These are phyloP conservation scores for Choiromyces venosus DNA, from an alignment of 495 filamentous ascomycete genomes.

Conservation along the genomic window DNA sequence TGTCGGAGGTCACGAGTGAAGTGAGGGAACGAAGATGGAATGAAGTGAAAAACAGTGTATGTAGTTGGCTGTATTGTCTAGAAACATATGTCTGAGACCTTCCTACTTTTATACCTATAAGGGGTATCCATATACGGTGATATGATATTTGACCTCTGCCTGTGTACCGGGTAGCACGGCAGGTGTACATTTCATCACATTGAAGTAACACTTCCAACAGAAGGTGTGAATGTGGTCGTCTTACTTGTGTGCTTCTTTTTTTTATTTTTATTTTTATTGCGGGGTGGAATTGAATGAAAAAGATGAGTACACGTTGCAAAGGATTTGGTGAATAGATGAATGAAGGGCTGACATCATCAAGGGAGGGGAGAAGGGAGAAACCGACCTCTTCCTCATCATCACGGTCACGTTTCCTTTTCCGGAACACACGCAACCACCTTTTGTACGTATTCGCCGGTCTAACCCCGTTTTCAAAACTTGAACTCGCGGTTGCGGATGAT, in stretches of 20 bases:
- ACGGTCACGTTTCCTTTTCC: neutral
- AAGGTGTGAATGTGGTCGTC: neutral
- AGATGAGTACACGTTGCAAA: neutral
- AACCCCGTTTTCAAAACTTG: conserved; percentile 41
- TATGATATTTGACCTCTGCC: too few species aligned
- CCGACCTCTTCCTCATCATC: neutral
- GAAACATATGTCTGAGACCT: too few species aligned
- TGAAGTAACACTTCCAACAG: too few species aligned
- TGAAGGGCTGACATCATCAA: neutral
- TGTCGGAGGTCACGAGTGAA: too few species aligned
- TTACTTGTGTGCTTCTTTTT: neutral
- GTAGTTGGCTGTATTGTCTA: too few species aligned
- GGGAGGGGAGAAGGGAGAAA: neutral
- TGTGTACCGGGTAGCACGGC: too few species aligned
- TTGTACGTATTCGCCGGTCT: conserved; percentile 15
- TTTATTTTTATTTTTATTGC: neutral
- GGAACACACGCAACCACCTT: neutral
- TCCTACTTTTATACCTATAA: too few species aligned
- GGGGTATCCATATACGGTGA: too few species aligned
- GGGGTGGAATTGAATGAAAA: neutral
- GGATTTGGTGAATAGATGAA: neutral
- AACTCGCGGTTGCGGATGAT: conserved; percentile 50
- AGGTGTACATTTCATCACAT: too few species aligned
- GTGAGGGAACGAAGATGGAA: too few species aligned
- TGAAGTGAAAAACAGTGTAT: too few species aligned